Percentiles rank a stretch among this genome's conserved stretches.
These are phyloP conservation scores for Filobasidium floriforme DNA, from an alignment of 768 basidiomycete species.

Conservation along the genomic window DNA sequence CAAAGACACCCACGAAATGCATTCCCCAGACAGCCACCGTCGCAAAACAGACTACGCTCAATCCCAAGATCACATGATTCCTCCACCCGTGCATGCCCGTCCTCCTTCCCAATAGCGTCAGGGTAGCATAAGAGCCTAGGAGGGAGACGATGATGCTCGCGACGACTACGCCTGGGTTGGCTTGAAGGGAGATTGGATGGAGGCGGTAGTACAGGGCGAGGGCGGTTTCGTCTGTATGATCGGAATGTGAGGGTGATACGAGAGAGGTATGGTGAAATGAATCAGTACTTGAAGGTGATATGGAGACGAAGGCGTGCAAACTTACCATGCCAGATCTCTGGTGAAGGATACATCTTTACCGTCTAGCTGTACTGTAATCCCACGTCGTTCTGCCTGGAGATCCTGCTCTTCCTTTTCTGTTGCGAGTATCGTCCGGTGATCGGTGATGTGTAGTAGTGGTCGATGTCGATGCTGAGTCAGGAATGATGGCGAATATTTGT, in stretches of 20 bases:
- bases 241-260: too few relatives aligned
- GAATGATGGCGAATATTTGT: too few relatives aligned
- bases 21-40: conserved; percentile 44
- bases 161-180: conserved; percentile 40
- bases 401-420: neutral
- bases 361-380: too few relatives aligned
- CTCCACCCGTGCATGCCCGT: conserved; percentile 36
- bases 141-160: conserved; percentile 45
- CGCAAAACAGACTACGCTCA: conserved; percentile 40
- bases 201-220: conserved; percentile 37
- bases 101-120: conserved; percentile 41
- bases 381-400: neutral
- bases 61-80: conserved; percentile 34
- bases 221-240: conserved; percentile 30
- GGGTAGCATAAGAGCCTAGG: conserved; percentile 45
- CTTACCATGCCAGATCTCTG: conserved; percentile 36
- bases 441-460: too few relatives aligned
- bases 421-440: neutral
- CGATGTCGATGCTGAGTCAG: too few relatives aligned
- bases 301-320: neutral
- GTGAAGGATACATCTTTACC: neutral
- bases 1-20: conserved; percentile 37
- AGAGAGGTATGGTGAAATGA: neutral
- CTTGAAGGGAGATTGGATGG: conserved; percentile 35
- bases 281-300: neutral